Base-by-base conservation (phyloP, 2,329 filamentous ascomycete genomes). In the Hypoxylon sp. region DNA sequence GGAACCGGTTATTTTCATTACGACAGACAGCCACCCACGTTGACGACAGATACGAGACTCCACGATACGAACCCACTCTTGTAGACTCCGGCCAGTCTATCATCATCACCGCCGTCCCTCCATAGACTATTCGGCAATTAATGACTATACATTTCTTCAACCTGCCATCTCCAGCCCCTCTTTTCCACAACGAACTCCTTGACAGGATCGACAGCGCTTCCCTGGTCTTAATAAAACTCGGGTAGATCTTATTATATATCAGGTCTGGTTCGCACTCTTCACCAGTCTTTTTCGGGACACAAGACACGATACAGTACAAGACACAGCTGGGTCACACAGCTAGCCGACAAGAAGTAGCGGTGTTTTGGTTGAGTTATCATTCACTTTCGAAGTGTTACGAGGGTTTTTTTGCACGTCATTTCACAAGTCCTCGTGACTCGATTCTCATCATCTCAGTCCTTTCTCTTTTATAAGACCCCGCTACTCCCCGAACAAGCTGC, bases 11-110 rank as follows among this genome's bases (percentile, higher is more conserved):
- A 68, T 68, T 69, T 44, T 37, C 56, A 69, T 68, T 72, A 70
- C 67, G 68, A 72, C 72, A 65, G 55, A 70, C 69, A 72, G 69
- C 69, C 66, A 68, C 72, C 13, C 71, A 72, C 51, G 42, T 56
- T 68, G 58, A 67, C 66, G 63, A 70, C 68, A 68, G 73, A 76
- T 73, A 77, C 75, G 74, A 77, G 61, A 17, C 72, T 61, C 46
- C 37, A 59, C 74, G 68, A 75, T 68, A 71, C 71, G 69, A 71
- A 69, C 74, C 60, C 72, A 70, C 66, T 66, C 64, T 72, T 53
- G 55, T 73, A 75, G 75, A 74, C 74, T 76, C 75, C 63, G 75
- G 74, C 72, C 72, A 77, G 74, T 76, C 74, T 77, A 71, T 69
- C 66, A 67, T 68, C 61, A 57, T 71, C 70, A 54, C 42, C 59